phyloP scores from a whole-genome alignment of 352 stramenopile species.

The Phytophthora meadii region DNA sequence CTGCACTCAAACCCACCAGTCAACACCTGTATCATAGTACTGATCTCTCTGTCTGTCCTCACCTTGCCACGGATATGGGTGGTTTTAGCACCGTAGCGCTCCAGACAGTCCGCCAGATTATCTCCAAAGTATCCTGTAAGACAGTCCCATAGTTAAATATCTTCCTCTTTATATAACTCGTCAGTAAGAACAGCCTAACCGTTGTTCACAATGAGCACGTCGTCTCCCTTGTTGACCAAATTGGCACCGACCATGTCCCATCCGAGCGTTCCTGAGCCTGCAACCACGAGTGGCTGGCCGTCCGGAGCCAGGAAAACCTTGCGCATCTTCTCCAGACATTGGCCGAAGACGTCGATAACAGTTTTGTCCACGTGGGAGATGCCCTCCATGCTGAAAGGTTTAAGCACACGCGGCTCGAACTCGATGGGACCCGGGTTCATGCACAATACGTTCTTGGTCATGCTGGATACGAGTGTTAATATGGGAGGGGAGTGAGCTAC shows the following conservation, averaged over 20 bases:
- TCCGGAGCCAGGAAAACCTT: slow-evolving; percentile 78
- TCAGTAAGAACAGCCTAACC: slow-evolving; percentile 33
- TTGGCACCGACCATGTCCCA: slow-evolving; percentile 89
- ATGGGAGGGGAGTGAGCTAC: background rate
- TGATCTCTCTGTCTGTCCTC: background rate
- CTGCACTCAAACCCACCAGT: slow-evolving; percentile 25
- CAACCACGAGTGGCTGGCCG: slow-evolving; percentile 73
- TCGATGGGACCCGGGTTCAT: slow-evolving; percentile 88
- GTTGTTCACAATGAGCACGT: slow-evolving; percentile 78
- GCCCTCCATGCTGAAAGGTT: slow-evolving; percentile 71
- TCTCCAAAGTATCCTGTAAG: slow-evolving; percentile 76
- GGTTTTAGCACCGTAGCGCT: slow-evolving; percentile 70
- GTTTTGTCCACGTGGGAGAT: slow-evolving; percentile 85
- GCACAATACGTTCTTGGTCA: slow-evolving; percentile 80
- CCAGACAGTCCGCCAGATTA: slow-evolving; percentile 69
- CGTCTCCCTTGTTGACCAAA: slow-evolving; percentile 65
- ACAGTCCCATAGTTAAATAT: background rate
- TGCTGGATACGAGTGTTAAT: slow-evolving; percentile 16
- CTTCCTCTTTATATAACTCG: background rate
- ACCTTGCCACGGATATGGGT: slow-evolving; percentile 66
- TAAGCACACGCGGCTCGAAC: slow-evolving; percentile 79
- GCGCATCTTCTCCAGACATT: slow-evolving; percentile 84
- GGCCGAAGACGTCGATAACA: slow-evolving; percentile 78
- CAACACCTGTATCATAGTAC: background rate
- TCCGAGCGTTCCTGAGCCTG: slow-evolving; percentile 71